These are phyloP conservation scores for Candida alai DNA, from an alignment of 805 yeast species.

Conservation along the genomic window DNA sequence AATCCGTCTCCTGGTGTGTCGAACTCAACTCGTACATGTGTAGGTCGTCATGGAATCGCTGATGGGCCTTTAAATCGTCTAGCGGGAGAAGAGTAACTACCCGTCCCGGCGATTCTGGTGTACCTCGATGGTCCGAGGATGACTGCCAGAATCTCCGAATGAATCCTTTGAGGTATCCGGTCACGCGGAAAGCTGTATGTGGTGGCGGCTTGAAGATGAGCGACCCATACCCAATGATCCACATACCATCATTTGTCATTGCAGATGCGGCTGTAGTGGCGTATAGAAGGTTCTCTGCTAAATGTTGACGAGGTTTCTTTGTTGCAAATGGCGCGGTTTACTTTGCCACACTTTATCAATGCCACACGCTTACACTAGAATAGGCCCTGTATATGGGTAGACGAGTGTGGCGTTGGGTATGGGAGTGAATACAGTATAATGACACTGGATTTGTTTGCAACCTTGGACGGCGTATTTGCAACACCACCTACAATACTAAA, in stretches of 20 bases:
- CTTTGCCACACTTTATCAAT: no score
- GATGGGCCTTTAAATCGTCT: slow-evolving; percentile 45
- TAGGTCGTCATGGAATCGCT: slow-evolving; percentile 41
- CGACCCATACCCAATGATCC: slow-evolving; percentile 92
- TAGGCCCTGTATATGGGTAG: no score
- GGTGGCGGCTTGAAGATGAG: slow-evolving; percentile 90
- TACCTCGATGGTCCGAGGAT: slow-evolving; percentile 86
- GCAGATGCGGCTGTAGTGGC: no score
- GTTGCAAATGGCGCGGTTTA: no score
- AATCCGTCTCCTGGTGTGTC: slow-evolving; percentile 9
- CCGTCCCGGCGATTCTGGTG: slow-evolving; percentile 81
- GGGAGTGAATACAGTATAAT: no score
- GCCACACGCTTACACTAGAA: no score
- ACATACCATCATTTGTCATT: slow-evolving; percentile 39
- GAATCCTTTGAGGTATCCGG: slow-evolving; percentile 74
- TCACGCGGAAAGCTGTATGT: slow-evolving; percentile 52
- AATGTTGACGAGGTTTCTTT: no score
- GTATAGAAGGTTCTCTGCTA: no score
- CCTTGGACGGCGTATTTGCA: no score
- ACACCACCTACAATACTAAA: no score
- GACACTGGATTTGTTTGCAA: no score
- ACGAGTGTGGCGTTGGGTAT: no score
- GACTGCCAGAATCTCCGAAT: slow-evolving; percentile 89
- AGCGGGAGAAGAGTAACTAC: slow-evolving; percentile 77
- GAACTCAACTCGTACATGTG: slow-evolving; percentile 25